A percentile compares a stretch with the other conserved stretches of the same genome.
Evolutionary conservation across 768 basidiomycete genomes (phyloP).

Genomic region (Lentinula lateritia): DNA sequence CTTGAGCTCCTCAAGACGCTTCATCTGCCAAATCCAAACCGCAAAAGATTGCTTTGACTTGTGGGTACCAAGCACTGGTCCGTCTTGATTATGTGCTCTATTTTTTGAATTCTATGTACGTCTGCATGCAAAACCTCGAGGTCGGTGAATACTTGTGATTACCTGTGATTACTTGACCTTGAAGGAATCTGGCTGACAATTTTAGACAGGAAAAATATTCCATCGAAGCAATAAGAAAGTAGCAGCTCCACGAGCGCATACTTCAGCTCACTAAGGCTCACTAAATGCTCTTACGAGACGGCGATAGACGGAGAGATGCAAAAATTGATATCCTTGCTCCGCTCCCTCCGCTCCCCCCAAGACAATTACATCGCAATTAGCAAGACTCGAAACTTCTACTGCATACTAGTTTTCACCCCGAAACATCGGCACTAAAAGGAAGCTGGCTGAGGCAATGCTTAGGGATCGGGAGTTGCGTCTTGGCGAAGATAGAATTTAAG

Average conservation of each 20-base stretch:
- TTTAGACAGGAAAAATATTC: not conserved
- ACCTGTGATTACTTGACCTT: no score
- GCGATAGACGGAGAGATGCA: not conserved
- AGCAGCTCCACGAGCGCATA: not conserved
- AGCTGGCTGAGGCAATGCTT: not conserved
- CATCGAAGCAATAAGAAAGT: not conserved
- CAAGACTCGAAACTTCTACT: not conserved
- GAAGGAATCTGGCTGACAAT: not conserved
- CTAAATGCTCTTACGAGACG: not conserved
- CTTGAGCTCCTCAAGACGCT: no score
- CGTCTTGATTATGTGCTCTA: no score
- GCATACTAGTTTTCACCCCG: not conserved
- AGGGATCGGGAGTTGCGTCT: not conserved
- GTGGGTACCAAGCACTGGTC: no score
- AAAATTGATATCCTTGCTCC: not conserved
- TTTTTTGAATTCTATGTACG: no score
- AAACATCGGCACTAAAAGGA: not conserved
- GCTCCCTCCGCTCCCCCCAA: not conserved
- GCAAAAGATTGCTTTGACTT: no score
- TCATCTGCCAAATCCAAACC: no score
- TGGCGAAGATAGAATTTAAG: not conserved
- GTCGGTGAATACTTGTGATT: no score
- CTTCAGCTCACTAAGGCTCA: no score
- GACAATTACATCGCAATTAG: no score
- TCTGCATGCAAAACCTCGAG: no score